Evolutionary conservation across 208 protist species (phyloP).

Genomic region (Leishmania tropica): DNA sequence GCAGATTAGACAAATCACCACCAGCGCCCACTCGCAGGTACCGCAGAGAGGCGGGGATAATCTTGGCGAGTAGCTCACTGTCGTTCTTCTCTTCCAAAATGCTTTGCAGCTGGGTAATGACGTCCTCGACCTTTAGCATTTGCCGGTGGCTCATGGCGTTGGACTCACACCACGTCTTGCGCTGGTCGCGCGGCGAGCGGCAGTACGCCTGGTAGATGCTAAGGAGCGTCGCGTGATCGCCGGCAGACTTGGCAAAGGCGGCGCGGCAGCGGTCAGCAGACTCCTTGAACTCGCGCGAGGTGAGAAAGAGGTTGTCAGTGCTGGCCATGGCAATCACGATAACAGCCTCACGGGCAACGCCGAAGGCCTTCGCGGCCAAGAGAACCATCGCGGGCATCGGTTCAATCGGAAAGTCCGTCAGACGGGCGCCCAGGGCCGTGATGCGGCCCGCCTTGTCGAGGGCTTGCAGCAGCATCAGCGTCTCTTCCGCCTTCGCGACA

Average conservation of each 20-base stretch:
- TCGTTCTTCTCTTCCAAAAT: conserved; percentile 75
- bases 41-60: conserved; percentile 40
- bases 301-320: conserved; percentile 86
- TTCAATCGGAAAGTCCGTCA: conserved; percentile 99
- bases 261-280: conserved; percentile 75
- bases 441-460: conserved; percentile 89
- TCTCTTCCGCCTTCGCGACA: conserved; percentile 93
- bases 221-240: conserved; percentile 89
- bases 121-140: conserved; percentile 87
- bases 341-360: conserved; percentile 94
- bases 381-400: conserved; percentile 97
- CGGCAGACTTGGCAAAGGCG: conserved; percentile 73
- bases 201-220: conserved; percentile 83
- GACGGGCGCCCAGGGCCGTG: conserved; percentile 91
- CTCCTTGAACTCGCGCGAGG: conserved; percentile 72
- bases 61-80: conserved; percentile 36
- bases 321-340: conserved; percentile 95
- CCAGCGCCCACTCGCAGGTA: neutral
- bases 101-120: conserved; percentile 72
- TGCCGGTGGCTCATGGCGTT: conserved; percentile 81
- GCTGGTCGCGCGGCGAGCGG: conserved; percentile 61
- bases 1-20: neutral
- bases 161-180: conserved; percentile 81
- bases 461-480: conserved; percentile 93
- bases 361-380: conserved; percentile 93